Conservation (phyloP, 2,329 filamentous ascomycete species). For the Aureobasidium sp. region DNA sequence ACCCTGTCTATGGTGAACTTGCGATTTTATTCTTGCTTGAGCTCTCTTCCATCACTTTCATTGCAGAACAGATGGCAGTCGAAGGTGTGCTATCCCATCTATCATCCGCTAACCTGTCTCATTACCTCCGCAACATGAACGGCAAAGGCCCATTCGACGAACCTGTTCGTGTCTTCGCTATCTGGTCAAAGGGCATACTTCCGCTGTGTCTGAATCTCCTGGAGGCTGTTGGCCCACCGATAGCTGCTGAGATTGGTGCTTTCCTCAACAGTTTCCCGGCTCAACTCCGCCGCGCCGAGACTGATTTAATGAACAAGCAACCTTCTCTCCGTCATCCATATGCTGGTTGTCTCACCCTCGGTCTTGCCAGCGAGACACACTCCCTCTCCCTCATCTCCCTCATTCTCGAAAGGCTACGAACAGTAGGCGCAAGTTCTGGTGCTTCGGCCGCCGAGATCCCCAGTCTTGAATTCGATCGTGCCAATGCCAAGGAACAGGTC, state of each 20-base stretch:
- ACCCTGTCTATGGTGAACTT: slow-evolving; percentile 91
- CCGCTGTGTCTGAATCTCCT: slow-evolving; percentile 85
- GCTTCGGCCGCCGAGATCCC: slow-evolving; percentile 56
- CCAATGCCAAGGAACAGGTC: slow-evolving; percentile 67
- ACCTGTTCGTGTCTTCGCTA: slow-evolving; percentile 67
- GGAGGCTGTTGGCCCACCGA: slow-evolving; percentile 67
- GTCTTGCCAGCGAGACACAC: slow-evolving; percentile 68
- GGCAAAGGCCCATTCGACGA: slow-evolving; percentile 73
- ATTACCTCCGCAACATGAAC: slow-evolving; percentile 60
- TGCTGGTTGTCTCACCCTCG: slow-evolving; percentile 60
- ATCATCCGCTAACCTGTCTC: slow-evolving; percentile 68
- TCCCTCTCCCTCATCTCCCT: slow-evolving; percentile 67
- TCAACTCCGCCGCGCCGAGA: slow-evolving; percentile 64
- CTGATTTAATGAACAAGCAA: slow-evolving; percentile 58
- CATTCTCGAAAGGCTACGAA: slow-evolving; percentile 59
- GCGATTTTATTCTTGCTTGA: slow-evolving; percentile 81
- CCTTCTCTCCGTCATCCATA: slow-evolving; percentile 31
- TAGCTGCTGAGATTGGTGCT: slow-evolving; percentile 74
- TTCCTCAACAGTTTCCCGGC: slow-evolving; percentile 86
- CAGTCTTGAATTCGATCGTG: slow-evolving; percentile 65
- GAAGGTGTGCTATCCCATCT: slow-evolving; percentile 76
- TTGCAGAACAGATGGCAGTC: slow-evolving; percentile 85
- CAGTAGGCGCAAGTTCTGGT: slow-evolving; percentile 54
- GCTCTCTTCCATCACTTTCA: slow-evolving; percentile 67
- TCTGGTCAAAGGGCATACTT: slow-evolving; percentile 83